phyloP scores from a whole-genome alignment of 208 protist species.

The Trypanosoma grayi region DNA sequence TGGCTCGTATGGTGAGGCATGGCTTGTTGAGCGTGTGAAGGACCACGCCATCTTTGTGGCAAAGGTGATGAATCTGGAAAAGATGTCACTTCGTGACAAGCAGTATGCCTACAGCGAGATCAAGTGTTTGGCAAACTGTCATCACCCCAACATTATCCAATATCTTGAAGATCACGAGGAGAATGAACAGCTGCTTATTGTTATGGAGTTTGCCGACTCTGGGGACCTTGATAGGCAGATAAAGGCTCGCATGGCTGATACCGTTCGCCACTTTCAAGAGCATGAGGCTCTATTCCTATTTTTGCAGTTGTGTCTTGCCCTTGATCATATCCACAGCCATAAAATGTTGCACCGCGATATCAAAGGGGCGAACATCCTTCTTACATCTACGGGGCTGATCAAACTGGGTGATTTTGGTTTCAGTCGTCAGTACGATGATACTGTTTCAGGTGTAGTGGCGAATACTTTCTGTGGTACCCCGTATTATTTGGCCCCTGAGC shows the following conservation, averaged over 20 bases:
- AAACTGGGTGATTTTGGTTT: conserved; percentile 93
- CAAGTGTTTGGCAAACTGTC: conserved; percentile 76
- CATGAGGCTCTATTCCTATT: conserved; percentile 86
- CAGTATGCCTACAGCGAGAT: conserved; percentile 87
- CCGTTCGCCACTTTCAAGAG: conserved; percentile 77
- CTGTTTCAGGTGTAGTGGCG: conserved; percentile 81
- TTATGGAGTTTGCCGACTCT: conserved; percentile 89
- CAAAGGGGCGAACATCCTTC: conserved; percentile 87
- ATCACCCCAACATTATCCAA: conserved; percentile 86
- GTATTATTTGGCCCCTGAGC: conserved; percentile 87
- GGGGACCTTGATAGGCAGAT: conserved; percentile 84
- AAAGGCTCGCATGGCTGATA: conserved; percentile 45
- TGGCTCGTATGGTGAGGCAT: conserved; percentile 86
- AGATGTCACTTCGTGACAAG: conserved; percentile 81
- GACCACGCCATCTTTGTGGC: conserved; percentile 78
- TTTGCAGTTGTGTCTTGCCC: conserved; percentile 77
- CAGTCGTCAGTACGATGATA: conserved; percentile 88
- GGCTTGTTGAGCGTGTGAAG: conserved; percentile 57
- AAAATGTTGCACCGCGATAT: conserved; percentile 92
- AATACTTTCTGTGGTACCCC: conserved; percentile 78
- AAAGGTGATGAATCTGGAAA: conserved; percentile 79
- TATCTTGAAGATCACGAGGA: conserved; percentile 86
- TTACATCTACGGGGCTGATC: conserved; percentile 83
- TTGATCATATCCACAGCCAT: conserved; percentile 88
- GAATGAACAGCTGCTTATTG: conserved; percentile 75